Conservation (phyloP, 768 basidiomycete species). For the Amanita brunnescens region DNA sequence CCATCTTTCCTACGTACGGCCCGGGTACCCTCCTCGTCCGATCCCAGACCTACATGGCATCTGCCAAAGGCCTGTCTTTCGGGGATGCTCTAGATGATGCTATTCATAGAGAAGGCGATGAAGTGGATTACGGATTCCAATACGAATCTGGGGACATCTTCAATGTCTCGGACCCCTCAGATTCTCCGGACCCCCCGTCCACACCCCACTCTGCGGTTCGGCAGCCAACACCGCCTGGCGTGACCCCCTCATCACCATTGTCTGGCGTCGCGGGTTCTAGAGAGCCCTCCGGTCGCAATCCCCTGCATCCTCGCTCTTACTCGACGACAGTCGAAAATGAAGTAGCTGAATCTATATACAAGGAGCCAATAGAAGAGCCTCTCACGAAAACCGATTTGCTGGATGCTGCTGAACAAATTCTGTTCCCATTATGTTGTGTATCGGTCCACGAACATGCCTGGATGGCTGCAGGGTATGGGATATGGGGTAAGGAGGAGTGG, state of each 20-base stretch:
- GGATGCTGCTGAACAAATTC: slow-evolving; percentile 37
- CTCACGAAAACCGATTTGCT: slow-evolving; percentile 17
- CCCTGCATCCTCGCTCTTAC: slow-evolving; percentile 1
- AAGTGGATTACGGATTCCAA: slow-evolving; percentile 5
- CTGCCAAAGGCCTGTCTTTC: slow-evolving; percentile 11
- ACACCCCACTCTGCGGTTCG: too few species aligned
- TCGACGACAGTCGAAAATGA: neutral
- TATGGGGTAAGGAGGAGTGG: slow-evolving; percentile 89
- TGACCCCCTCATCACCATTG: slow-evolving; percentile 29
- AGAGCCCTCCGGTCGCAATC: slow-evolving; percentile 14
- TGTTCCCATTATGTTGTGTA: slow-evolving; percentile 73
- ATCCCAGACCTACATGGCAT: slow-evolving; percentile 34
- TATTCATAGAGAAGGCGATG: neutral
- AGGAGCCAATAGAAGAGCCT: slow-evolving; percentile 8
- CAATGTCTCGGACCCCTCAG: slow-evolving; percentile 6
- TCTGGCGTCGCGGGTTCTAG: slow-evolving; percentile 30
- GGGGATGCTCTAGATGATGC: slow-evolving; percentile 2
- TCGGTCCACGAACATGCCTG: slow-evolving; percentile 82
- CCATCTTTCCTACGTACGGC: slow-evolving; percentile 80
- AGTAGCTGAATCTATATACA: slow-evolving; percentile 12
- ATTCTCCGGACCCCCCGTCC: slow-evolving; percentile 16
- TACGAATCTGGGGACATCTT: neutral
- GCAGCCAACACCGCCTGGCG: slow-evolving; percentile 20
- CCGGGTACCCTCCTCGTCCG: slow-evolving; percentile 81
- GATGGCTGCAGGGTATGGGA: slow-evolving; percentile 76